These are phyloP conservation scores for Saccharomycopsis sp. DNA, from an alignment of 805 yeast genomes.

Conservation along the genomic window DNA sequence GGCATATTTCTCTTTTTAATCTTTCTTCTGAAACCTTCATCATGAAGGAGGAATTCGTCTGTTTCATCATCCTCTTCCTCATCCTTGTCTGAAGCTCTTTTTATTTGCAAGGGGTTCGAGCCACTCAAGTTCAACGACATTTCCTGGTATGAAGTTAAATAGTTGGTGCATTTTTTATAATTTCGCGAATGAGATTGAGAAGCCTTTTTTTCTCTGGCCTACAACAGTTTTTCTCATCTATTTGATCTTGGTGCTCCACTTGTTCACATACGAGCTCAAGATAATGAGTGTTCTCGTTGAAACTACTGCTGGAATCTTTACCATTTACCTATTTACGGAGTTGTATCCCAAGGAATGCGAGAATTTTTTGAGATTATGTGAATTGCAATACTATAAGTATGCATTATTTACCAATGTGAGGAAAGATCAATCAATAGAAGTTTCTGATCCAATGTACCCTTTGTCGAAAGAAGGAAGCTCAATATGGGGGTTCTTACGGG, in stretches of 20 bases:
- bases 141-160: no score
- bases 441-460: conserved; percentile 45
- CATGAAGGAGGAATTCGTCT: conserved; percentile 10
- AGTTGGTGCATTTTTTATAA: no score
- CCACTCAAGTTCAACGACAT: conserved; percentile 6
- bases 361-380: conserved; percentile 48
- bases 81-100: conserved; percentile 2
- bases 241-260: no score
- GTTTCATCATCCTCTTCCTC: neutral
- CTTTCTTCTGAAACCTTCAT: conserved; percentile 12
- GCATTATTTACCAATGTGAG: conserved; percentile 40
- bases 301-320: conserved; percentile 36
- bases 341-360: conserved; percentile 31
- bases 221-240: no score
- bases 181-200: no score
- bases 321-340: conserved; percentile 51
- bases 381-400: conserved; percentile 41
- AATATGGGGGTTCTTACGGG: conserved; percentile 18
- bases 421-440: conserved; percentile 31
- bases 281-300: conserved; percentile 35
- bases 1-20: neutral
- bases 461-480: conserved; percentile 11
- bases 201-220: no score
- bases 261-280: no score
- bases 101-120: conserved; percentile 5